Base-by-base conservation (phyloP, 1,139 yeast species). In the Suhomyces kunorum region DNA sequence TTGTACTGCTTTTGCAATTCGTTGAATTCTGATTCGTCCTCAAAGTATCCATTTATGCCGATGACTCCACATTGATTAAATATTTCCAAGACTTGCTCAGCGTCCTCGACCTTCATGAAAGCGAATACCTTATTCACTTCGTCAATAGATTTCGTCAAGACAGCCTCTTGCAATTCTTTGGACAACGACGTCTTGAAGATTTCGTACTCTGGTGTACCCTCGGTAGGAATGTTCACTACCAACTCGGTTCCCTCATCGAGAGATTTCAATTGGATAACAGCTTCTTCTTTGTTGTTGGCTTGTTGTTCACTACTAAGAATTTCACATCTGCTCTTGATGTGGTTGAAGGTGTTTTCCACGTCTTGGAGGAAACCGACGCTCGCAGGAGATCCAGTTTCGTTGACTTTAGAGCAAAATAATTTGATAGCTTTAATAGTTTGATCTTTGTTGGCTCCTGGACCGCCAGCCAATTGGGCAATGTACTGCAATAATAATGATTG, bases 81-180 rank as follows among this genome's bases (percentile, higher is more conserved):
- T 40, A 80, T 61, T 45, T 83, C 90, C 52, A 92, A 76, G 8
- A 86, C 72, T 18, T 68, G 60, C 59, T 92, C 98, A 3, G 97
- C 97, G 32, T 87, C 90, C 24, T 77, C 86, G 5, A 90, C 72
- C 25, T 80, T 71, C 74, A 87, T 74, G n/a, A 71, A 70, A 2
- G 85, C 95, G 58, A 92, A 86, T 2, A 87, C 92, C 50, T 81
- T 76, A 64, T 92, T 92, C 43, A 92, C 89, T 47, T 78, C 83
- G 47, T 87, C 96, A 43, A 92, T 70, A 9, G 80, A 72, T 36
- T 76, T 78, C 0, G 94, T 77, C 53, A 72, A 71, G n/a, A 90
- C 73, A 0, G 98, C 98, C 6, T 62, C 69, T 61, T 82, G 88
- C 80, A 92, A 80, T 13, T 73, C 74, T 5, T 63, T 54, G 2